Conservation (phyloP, 805 yeast species). For the Dipodascopsis uninucleata region DNA sequence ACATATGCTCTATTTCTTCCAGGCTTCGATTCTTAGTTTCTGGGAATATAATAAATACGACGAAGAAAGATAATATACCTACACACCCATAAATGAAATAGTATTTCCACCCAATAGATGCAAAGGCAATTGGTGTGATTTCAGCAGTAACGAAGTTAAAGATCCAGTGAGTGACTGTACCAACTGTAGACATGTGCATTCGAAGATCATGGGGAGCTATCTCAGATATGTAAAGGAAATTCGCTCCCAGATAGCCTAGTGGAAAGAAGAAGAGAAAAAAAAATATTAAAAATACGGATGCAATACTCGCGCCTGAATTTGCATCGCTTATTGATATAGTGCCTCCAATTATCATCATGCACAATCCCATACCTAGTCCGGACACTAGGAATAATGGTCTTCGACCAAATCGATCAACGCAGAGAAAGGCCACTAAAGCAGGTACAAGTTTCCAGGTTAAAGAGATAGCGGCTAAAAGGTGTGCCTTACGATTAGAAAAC, state of each 20-base stretch:
- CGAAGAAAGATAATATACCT: constrained; percentile 35
- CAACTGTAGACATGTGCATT: constrained; percentile 33
- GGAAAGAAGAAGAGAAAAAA: constrained; percentile 31
- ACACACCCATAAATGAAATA: constrained; percentile 19
- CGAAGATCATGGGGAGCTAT: constrained; percentile 51
- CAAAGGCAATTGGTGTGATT: constrained; percentile 21
- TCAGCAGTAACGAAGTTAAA: constrained; percentile 54
- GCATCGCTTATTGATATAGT: constrained; percentile 27
- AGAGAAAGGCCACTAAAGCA: constrained; percentile 57
- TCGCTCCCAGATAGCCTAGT: constrained; percentile 30
- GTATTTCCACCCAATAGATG: constrained; percentile 22
- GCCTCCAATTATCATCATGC: constrained; percentile 42
- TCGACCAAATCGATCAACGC: constrained; percentile 61
- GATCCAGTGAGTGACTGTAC: constrained; percentile 31
- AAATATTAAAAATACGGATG: constrained; percentile 21
- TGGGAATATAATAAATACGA: constrained; percentile 39
- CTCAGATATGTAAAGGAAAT: constrained; percentile 36
- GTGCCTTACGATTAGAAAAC: constrained; percentile 2
- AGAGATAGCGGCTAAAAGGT: constrained; percentile 15
- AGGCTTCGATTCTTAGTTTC: constrained; percentile 44
- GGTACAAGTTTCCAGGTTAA: constrained; percentile 35
- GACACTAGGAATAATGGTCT: constrained; percentile 36
- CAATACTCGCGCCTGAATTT: constrained; percentile 18
- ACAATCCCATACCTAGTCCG: constrained; percentile 44
- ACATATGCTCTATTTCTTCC: too few species aligned